Conservation (phyloP, 2,329 filamentous ascomycete species). For the Harringtonia lauricola region DNA sequence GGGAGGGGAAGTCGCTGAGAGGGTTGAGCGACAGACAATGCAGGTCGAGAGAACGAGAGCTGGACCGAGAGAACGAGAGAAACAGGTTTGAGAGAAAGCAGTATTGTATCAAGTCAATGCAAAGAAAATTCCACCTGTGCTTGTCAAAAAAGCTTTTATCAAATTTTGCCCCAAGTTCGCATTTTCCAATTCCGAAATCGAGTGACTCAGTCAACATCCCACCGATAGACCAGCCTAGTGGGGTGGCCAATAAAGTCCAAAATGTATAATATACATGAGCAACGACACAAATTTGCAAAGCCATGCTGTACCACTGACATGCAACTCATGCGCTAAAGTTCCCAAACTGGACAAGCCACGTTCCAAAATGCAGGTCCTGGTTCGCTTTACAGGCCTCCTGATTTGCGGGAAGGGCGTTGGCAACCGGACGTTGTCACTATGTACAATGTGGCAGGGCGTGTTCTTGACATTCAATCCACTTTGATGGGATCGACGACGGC, state of each 20-base stretch:
- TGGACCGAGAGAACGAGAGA: neutral
- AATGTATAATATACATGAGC: too few relatives aligned
- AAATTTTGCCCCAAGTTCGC: neutral
- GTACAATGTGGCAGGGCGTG: neutral
- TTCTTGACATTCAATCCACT: neutral
- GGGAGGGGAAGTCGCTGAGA: neutral
- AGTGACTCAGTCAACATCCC: neutral
- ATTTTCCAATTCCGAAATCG: neutral
- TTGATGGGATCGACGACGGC: constrained; percentile 7
- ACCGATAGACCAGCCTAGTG: neutral
- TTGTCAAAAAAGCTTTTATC: neutral
- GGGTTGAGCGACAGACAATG: neutral
- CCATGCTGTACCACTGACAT: too few relatives aligned
- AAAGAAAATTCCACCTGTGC: too few relatives aligned
- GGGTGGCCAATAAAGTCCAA: neutral
- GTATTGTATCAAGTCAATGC: neutral
- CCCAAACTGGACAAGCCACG: neutral
- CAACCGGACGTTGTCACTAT: neutral
- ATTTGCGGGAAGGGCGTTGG: too few relatives aligned
- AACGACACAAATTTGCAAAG: too few relatives aligned
- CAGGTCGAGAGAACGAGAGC: neutral
- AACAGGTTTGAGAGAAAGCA: neutral
- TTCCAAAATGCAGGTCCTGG: too few relatives aligned
- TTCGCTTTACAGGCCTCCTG: too few relatives aligned
- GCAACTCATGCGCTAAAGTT: too few relatives aligned